A percentile compares a stretch with the other conserved stretches of the same genome.
phyloP scores from a whole-genome alignment of 2,329 filamentous ascomycete species.

The Alternaria arbusti region DNA sequence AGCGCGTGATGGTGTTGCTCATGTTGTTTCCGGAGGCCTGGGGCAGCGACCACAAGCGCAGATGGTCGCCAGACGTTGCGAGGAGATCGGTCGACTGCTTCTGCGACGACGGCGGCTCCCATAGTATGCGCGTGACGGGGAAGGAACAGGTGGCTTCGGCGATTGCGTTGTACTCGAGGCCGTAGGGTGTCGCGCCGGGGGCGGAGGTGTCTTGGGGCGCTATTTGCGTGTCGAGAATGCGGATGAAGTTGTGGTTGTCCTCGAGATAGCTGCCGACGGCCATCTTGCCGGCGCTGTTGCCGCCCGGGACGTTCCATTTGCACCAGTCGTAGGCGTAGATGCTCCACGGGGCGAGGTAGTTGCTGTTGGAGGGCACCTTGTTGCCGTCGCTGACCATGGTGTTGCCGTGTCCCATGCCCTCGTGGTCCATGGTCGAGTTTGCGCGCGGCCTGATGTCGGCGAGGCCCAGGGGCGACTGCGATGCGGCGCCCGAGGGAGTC shows the following conservation, averaged over 20 bases:
- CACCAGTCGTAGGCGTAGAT: constrained; percentile 99
- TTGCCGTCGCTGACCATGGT: constrained; percentile 69
- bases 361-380: constrained; percentile 76
- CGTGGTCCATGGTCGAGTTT: constrained; percentile 80
- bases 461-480: constrained; percentile 87
- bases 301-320: constrained; percentile 84
- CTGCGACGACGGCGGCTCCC: constrained; percentile 93
- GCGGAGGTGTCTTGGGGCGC: constrained; percentile 70
- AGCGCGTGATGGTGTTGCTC: constrained; percentile 73
- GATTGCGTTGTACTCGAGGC: constrained; percentile 88
- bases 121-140: constrained; percentile 91
- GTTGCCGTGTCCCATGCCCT: constrained; percentile 63
- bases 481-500: constrained; percentile 64
- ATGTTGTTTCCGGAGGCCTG: constrained; percentile 58
- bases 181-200: constrained; percentile 74
- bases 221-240: constrained; percentile 92
- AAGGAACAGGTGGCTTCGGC: constrained; percentile 98
- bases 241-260: constrained; percentile 98
- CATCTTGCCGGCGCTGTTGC: constrained; percentile 82
- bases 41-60: constrained; percentile 92
- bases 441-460: constrained; percentile 89
- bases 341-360: constrained; percentile 92
- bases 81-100: constrained; percentile 95
- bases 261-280: constrained; percentile 96
- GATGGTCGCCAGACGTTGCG: constrained; percentile 92